phyloP scores from a whole-genome alignment of 208 protist species.

The Polymyxa betae region DNA sequence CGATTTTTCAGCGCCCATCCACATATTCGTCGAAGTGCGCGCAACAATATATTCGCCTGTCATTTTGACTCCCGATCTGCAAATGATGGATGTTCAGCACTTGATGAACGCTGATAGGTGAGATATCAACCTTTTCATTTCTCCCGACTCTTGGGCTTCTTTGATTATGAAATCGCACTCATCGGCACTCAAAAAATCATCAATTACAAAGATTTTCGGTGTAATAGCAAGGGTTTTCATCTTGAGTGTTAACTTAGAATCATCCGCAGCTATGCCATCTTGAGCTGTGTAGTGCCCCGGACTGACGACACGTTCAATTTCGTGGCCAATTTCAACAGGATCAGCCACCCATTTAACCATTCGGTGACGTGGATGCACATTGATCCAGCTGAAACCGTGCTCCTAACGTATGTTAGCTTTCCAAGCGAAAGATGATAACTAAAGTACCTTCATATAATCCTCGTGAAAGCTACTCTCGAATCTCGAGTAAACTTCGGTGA shows the following conservation, averaged over 20 bases:
- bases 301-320: neutral
- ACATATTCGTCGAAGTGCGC: neutral
- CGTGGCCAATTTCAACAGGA: constrained; percentile 11
- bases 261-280: neutral
- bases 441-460: neutral
- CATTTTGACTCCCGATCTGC: constrained; percentile 29
- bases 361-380: neutral
- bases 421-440: neutral
- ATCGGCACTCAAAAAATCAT: constrained; percentile 6
- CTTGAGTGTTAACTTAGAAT: neutral
- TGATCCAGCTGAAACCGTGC: constrained; percentile 31
- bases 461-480: neutral
- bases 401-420: neutral
- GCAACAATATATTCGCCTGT: neutral
- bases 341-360: neutral
- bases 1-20: neutral
- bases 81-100: neutral
- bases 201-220: constrained; percentile 22
- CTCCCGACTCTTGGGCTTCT: neutral
- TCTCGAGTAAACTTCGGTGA: neutral
- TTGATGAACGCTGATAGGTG: neutral
- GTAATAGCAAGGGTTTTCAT: neutral
- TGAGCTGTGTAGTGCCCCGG: neutral
- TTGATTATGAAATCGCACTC: constrained; percentile 37
- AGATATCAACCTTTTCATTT: constrained; percentile 16